These are phyloP conservation scores for Phalaenopsis equestris DNA, from an alignment of 106 monocot species.

Conservation along the genomic window DNA sequence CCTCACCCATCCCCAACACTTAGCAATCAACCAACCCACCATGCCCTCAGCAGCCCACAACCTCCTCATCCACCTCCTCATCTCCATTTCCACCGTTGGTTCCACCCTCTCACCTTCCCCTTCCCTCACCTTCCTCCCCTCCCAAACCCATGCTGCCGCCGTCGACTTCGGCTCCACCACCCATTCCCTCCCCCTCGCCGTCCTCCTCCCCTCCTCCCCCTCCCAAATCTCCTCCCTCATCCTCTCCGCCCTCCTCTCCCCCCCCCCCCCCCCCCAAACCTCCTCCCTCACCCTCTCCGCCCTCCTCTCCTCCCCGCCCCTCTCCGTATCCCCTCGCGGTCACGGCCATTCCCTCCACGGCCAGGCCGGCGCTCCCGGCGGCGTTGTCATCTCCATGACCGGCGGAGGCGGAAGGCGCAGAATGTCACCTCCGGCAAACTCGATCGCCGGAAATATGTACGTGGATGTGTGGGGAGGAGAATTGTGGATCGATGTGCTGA, in stretches of 20 bases:
- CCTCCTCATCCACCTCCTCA: constrained; percentile 28
- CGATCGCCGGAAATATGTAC: constrained; percentile 22
- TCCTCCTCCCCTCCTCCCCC: constrained; percentile 43
- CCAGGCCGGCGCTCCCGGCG: constrained; percentile 52
- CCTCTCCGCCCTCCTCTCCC: constrained; percentile 26
- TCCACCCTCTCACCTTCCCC: constrained; percentile 21
- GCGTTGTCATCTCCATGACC: constrained; percentile 72
- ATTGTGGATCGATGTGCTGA: constrained; percentile 72
- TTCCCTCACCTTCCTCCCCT: constrained; percentile 24
- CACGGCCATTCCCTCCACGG: constrained; percentile 84
- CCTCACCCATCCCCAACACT: too few relatives aligned
- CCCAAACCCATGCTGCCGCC: constrained; percentile 26
- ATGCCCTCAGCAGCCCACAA: constrained; percentile 29
- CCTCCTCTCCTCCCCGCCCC: constrained; percentile 18
- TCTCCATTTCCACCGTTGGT: constrained; percentile 55
- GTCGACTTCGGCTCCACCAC: constrained; percentile 49
- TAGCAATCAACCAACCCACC: background rate
- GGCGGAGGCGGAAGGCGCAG: background rate
- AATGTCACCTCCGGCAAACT: constrained; percentile 16
- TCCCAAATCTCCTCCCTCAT: constrained; percentile 34
- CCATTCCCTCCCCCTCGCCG: constrained; percentile 33
- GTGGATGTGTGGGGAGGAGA: constrained; percentile 83
- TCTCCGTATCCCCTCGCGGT: constrained; percentile 72
- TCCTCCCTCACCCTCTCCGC: constrained; percentile 27
- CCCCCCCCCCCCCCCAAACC: constrained; percentile 23